Evolutionary conservation across 2,329 filamentous ascomycete genomes (phyloP), one percentile per base, ranked within the genome.

Genomic region (Cladosporium sp.): DNA sequence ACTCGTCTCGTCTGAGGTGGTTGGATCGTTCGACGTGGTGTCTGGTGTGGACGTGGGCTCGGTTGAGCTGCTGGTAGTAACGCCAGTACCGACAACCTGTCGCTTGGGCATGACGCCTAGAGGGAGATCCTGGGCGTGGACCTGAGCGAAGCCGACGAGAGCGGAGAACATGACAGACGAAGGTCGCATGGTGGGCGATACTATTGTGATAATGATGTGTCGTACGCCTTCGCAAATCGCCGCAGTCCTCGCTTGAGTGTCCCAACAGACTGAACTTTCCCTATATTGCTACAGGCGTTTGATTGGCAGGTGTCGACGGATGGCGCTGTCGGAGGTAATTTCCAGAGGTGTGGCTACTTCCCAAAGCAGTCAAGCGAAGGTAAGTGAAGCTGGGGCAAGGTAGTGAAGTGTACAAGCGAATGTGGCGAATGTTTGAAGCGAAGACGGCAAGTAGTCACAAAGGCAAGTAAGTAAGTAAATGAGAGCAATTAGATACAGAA

Each of bases 31-130:
- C 19, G 54, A 36, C 11, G 51, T 48, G 7, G 51, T 37, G 5
- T 17, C 47, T 27, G 36, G n/a, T 12, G 36, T 51, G n/a, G 55
- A 45, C 3, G 49, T 57, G 17, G 45, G 29, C 12, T 50, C 18
- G 13, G 40, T 36, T 15, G 47, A 30, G 18, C 50, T 29, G 20
- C 43, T 49, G 18, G 57, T 50, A 8, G 58, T 61, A 12, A 53
- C 56, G 13, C 63, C 65, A 12, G 64, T 67, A 12, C 61, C 65
- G 8, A 60, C 59, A 6, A 60, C 59, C 55, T 66, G 63, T 59
- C 64, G 59, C 50, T 64, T 63, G 19, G 63, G 64, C 51, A 67
- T 57, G 43, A 66, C 61, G 55, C 65, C 65, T 40, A 56, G 57
- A 11, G 64, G 61, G 44, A 67, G 56, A 40, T 57, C 53, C 17